Evolutionary conservation across 345 rosid genomes (phyloP).

Genomic region (Zanthoxylum bungeanum): DNA sequence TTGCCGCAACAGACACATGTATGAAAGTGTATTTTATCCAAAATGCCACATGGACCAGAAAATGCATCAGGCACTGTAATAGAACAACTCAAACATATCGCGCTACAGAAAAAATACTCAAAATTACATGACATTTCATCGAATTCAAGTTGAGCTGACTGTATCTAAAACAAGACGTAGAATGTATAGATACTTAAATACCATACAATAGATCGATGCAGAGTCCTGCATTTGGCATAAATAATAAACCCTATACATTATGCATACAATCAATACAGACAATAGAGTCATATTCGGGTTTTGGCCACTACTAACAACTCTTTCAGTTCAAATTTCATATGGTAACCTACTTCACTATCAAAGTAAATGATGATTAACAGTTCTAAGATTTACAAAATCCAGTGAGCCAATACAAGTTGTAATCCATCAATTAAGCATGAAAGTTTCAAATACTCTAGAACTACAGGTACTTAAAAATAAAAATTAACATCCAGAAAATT

Average conservation of each 20-base stretch:
- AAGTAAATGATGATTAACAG: not conserved
- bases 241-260: constrained; percentile 9
- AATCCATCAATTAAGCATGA: constrained; percentile 7
- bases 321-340: not conserved
- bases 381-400: not conserved
- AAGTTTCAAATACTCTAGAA: not conserved
- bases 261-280: constrained; percentile 7
- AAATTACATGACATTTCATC: constrained; percentile 4
- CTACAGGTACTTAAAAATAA: not conserved
- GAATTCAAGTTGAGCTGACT: constrained; percentile 3
- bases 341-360: not conserved
- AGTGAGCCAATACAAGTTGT: not conserved
- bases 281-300: not conserved
- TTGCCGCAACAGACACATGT: not conserved
- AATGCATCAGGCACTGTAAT: not conserved
- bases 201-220: constrained; percentile 13
- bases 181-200: too few relatives aligned
- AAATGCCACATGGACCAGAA: not conserved
- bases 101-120: not conserved
- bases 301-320: not conserved
- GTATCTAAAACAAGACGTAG: not conserved
- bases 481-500: not conserved
- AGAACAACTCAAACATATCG: not conserved
- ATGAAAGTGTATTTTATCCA: too few relatives aligned
- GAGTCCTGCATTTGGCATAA: constrained; percentile 10